Conservation (phyloP, 208 protist genomes). For the Crithidia fasciculata region DNA sequence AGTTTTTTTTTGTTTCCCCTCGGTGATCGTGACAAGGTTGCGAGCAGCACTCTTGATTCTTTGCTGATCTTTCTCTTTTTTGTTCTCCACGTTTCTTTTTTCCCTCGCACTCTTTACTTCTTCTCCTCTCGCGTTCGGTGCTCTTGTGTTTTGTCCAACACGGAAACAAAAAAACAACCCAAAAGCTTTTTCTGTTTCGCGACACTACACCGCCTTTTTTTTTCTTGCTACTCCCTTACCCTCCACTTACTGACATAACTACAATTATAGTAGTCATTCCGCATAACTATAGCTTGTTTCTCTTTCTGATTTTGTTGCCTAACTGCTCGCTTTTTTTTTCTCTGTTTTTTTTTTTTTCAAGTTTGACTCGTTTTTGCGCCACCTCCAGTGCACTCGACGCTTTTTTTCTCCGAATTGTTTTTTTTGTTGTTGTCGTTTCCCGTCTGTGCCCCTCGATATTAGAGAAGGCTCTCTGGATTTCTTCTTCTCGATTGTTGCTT, state of each 20-base stretch:
- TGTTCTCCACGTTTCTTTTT: conserved; percentile 14
- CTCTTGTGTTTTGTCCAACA: too few species aligned
- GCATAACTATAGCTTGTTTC: neutral
- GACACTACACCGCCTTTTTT: conserved; percentile 4
- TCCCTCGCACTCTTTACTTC: neutral
- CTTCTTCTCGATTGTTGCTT: too few species aligned
- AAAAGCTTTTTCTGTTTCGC: neutral
- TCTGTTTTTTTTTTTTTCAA: conserved; percentile 2
- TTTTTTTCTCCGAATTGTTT: neutral
- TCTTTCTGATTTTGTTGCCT: neutral
- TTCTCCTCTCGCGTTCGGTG: neutral
- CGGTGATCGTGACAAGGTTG: too few species aligned
- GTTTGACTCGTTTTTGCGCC: neutral
- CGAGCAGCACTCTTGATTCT: too few species aligned
- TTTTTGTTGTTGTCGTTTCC: conserved; percentile 1
- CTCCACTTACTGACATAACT: too few species aligned
- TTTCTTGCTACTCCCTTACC: neutral
- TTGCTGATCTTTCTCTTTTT: neutral
- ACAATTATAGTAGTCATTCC: neutral
- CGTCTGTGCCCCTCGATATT: neutral
- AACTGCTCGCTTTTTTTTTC: neutral
- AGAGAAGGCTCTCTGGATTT: too few species aligned
- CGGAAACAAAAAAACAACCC: too few species aligned
- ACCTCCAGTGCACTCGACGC: neutral
- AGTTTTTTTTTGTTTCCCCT: too few species aligned